Base-by-base conservation (phyloP, 2,329 filamentous ascomycete genomes). In the Madurella mycetomatis region DNA sequence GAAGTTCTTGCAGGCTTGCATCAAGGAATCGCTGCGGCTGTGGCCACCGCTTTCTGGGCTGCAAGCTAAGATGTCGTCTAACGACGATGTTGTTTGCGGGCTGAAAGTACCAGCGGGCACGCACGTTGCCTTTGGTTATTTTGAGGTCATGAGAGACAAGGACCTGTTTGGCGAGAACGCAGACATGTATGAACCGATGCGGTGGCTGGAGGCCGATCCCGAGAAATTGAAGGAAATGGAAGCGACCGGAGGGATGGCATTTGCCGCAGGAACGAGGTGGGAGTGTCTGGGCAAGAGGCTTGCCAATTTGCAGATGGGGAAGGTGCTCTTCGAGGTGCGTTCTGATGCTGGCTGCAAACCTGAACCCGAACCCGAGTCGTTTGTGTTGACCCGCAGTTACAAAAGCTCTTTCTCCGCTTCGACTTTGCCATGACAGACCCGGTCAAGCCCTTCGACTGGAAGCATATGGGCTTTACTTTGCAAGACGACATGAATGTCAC, bases 401-500 rank as follows among this genome's bases (percentile, higher is more conserved):
- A n/a, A 19, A 19, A 59, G 57, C 49, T 59, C 11, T 55, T 59
- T 30, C 45, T 30, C 5, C 48, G 57, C 8, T 59, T 43, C 18
- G 54, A 59, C 44, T 59, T 59, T 40, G 16, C 51, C 41, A 55
- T 59, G 57, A 41, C 53, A 12, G 45, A 57, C 32, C 57, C 52
- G 13, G 31, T 42, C 4, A 34, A 47, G n/a, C 57, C 57, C 5
- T 57, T 55, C n/a, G 19, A 54, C 16, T 53, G 40, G 43, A 16
- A 19, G 16, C 47, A 31, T 25, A 43, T 40, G 5, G 50, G 55
- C 13, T 39, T 49, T 16, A 50, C 48, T 5, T 9, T 56, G 18
- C 54, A 56, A 13, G 39, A 57, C 17, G 34, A 42, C 42, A 57
- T 57, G 55, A 51, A 51, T 44, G 61, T 58, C n/a, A 75, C 66